Evolutionary conservation across 2,329 filamentous ascomycete species (phyloP).

Genomic region (Purpureocillium lavendulum): DNA sequence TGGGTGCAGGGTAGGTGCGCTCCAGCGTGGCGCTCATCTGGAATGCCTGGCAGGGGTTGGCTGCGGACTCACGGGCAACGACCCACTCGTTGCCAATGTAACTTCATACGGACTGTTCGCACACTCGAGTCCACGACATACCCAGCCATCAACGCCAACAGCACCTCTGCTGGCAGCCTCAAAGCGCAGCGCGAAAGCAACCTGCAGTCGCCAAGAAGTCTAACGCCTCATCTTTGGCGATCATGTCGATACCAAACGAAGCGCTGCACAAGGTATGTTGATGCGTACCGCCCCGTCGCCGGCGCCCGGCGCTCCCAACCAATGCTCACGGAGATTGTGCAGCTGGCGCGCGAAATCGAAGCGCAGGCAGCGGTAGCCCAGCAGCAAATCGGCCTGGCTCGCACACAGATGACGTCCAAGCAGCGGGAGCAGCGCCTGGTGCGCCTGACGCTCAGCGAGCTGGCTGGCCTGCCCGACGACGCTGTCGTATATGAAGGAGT

Average conservation of each 20-base stretch:
- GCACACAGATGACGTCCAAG: slow-evolving; percentile 75
- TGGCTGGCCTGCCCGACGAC: slow-evolving; percentile 64
- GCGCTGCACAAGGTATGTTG: slow-evolving; percentile 79
- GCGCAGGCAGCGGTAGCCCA: slow-evolving; percentile 79
- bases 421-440: slow-evolving; percentile 83
- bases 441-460: slow-evolving; percentile 77
- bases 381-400: slow-evolving; percentile 83
- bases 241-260: slow-evolving; percentile 90
- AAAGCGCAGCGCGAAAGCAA: too few relatives aligned
- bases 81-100: too few relatives aligned
- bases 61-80: too few relatives aligned
- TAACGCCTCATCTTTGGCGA: too few relatives aligned
- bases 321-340: not conserved
- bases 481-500: slow-evolving; percentile 90
- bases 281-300: not conserved
- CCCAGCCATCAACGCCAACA: too few relatives aligned
- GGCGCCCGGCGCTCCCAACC: not conserved
- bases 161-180: too few relatives aligned
- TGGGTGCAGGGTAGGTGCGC: too few relatives aligned
- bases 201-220: too few relatives aligned
- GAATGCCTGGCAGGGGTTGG: too few relatives aligned
- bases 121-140: too few relatives aligned
- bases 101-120: too few relatives aligned
- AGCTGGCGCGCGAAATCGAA: slow-evolving; percentile 93
- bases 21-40: too few relatives aligned